Conservation (phyloP, 202 grass and related monocot genomes). For the Saccharum hybrid region DNA sequence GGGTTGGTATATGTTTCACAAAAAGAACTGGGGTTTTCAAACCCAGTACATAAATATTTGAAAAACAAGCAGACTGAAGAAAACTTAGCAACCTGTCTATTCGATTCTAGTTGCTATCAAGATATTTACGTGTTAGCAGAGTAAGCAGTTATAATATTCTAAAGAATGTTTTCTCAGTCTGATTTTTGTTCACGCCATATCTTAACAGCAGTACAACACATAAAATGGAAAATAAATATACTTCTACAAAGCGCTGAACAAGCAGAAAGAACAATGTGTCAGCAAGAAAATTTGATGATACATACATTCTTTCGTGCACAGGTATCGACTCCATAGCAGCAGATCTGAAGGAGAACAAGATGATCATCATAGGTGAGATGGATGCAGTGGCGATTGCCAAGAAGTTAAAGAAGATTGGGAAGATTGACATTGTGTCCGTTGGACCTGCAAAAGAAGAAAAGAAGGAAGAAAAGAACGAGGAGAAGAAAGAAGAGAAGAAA, state of each 20-base stretch:
- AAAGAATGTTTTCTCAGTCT: not conserved
- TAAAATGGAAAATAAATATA: slow-evolving; percentile 27
- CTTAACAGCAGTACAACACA: slow-evolving; percentile 22
- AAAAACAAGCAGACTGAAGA: slow-evolving; percentile 25
- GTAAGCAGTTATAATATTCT: not conserved
- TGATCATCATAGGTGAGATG: slow-evolving; percentile 80
- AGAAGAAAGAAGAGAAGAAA: slow-evolving; percentile 90
- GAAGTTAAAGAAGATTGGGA: slow-evolving; percentile 76
- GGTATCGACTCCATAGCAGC: slow-evolving; percentile 81
- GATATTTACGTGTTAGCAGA: not conserved
- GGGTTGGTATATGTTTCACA: slow-evolving; percentile 14
- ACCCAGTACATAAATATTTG: slow-evolving; percentile 25
- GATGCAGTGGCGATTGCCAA: slow-evolving; percentile 71
- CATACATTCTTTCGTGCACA: slow-evolving; percentile 42
- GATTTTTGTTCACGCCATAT: slow-evolving; percentile 1
- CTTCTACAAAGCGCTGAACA: slow-evolving; percentile 17
- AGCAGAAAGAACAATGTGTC: not conserved
- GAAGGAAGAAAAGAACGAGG: slow-evolving; percentile 79
- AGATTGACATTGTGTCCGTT: slow-evolving; percentile 71
- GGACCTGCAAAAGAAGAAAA: slow-evolving; percentile 90
- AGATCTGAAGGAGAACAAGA: slow-evolving; percentile 77
- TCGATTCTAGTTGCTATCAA: not conserved
- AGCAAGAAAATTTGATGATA: slow-evolving; percentile 34
- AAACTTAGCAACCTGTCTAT: not conserved
- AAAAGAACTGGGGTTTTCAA: slow-evolving; percentile 16